Conservation (phyloP, 495 filamentous ascomycete species). For the Penicillium flavigenum region DNA sequence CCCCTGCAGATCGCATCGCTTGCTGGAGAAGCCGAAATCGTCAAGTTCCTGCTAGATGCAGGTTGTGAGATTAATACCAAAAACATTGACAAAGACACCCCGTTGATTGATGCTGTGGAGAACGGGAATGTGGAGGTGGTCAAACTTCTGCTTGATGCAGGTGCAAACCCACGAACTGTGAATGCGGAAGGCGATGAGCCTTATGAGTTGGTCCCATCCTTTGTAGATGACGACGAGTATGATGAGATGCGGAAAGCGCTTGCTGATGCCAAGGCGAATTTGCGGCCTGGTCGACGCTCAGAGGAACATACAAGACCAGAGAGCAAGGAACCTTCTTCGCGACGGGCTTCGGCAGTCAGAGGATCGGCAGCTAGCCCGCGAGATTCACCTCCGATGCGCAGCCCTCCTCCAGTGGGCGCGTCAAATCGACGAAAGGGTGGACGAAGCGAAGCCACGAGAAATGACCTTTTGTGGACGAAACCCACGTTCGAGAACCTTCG, state of each 20-base stretch:
- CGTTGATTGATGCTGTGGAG: constrained; percentile 91
- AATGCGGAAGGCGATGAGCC: constrained; percentile 87
- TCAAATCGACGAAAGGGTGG: constrained; percentile 53
- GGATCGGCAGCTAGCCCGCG: constrained; percentile 54
- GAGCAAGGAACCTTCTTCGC: constrained; percentile 61
- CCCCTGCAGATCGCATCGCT: constrained; percentile 89
- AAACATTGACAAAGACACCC: constrained; percentile 84
- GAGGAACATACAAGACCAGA: constrained; percentile 58
- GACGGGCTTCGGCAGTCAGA: constrained; percentile 57
- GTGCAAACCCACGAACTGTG: constrained; percentile 82
- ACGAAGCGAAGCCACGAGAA: constrained; percentile 59
- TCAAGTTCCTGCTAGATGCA: constrained; percentile 65
- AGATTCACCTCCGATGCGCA: constrained; percentile 55
- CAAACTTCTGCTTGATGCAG: constrained; percentile 75
- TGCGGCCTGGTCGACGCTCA: constrained; percentile 56
- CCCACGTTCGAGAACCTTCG: constrained; percentile 68
- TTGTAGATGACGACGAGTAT: constrained; percentile 69
- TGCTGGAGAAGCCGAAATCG: constrained; percentile 77
- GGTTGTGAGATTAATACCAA: constrained; percentile 81
- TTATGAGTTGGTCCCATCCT: constrained; percentile 72
- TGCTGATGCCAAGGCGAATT: constrained; percentile 46
- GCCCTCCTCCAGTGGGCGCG: constrained; percentile 45
- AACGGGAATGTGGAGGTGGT: constrained; percentile 93
- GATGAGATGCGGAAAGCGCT: constrained; percentile 53
- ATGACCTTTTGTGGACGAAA: constrained; percentile 62